Evolutionary conservation across 2,329 filamentous ascomycete genomes (phyloP), one percentile per base, ranked within the genome.

Genomic region (Aureobasidium uvarum): DNA sequence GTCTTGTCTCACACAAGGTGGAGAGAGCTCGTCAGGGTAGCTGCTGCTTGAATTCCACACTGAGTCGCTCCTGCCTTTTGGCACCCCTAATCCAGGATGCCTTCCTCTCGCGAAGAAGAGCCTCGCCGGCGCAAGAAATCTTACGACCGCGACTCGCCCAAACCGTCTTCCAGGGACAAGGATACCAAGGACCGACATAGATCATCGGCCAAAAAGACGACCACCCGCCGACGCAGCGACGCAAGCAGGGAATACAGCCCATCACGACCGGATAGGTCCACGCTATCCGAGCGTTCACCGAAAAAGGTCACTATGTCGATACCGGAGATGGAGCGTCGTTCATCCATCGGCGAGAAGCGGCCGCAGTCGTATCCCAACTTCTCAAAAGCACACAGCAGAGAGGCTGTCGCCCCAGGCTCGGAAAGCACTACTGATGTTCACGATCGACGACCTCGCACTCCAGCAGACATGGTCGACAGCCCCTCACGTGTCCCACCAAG

Each of bases 321-420:
- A 58, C 80, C 81, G 43, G 81, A 83, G 70, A 79, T 82, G 77
- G 77, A 79, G 25, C 76, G 80, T 3, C 74, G 80, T 33, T 66
- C 73, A 16, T 73, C 72, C 16, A 71, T 71, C 23, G 76, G 74
- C 67, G 75, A 72, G 11, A 76, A 78, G 46, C 71, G 76, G 59
- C 71, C 76, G 43, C 71, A 90, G 48, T 89, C 91, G 7, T 96
- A 96, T 74, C 91, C 92, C 1, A 83, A 84, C 13, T 92, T 96
- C 77, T 95, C 90, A 78, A 97, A 96, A 78, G 90, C 90, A 14
- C 91, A 96, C 76, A 96, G 92, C 81, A 95, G 92, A 77, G 94
- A 97, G 79, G 86, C 87, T 51, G 85, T 96, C 63, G 83, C 86
- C 11, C 45, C 58, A 69, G 88, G 86, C 33, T 38, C 62, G 2